Evolutionary conservation across 2,329 filamentous ascomycete species (phyloP).

Genomic region (Chrysoporthe austroafricana): DNA sequence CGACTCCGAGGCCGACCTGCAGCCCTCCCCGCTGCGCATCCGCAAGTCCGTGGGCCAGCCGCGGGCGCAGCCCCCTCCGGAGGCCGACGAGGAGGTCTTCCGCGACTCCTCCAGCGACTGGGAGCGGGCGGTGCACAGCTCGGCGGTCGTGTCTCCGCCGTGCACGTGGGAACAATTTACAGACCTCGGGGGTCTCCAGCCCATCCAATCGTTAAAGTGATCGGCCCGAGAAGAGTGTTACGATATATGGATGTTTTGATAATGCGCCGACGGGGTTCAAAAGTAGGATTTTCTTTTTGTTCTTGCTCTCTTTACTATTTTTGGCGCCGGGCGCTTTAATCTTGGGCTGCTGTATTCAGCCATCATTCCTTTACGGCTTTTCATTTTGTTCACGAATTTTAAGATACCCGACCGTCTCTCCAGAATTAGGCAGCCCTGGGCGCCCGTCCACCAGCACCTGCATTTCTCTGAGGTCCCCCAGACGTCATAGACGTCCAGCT

Average conservation of each 20-base stretch:
- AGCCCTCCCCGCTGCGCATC: slow-evolving; percentile 20
- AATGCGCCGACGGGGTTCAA: no score
- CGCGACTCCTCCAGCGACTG: slow-evolving; percentile 20
- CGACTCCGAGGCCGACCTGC: slow-evolving; percentile 6
- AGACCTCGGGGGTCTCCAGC: slow-evolving; percentile 27
- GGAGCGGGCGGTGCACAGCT: slow-evolving; percentile 17
- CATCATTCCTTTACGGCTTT: background rate
- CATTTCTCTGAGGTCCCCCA: background rate
- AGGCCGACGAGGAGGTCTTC: background rate
- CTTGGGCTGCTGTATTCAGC: background rate
- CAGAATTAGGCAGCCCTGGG: background rate
- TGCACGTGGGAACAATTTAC: slow-evolving; percentile 28
- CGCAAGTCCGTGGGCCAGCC: slow-evolving; percentile 5
- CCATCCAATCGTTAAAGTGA: slow-evolving; percentile 3
- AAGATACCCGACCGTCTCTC: slow-evolving; percentile 19
- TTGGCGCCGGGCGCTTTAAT: background rate
- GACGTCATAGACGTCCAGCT: background rate
- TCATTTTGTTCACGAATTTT: slow-evolving; percentile 1
- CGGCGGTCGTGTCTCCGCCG: slow-evolving; percentile 19
- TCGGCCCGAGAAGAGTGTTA: background rate
- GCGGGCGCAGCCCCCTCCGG: background rate
- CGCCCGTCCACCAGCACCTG: background rate
- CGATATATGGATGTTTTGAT: no score
- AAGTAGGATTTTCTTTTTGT: background rate
- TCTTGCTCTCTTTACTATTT: background rate